These are phyloP conservation scores for Cotoneaster glaucophyllus DNA, from an alignment of 306 rosid species.

Conservation along the genomic window DNA sequence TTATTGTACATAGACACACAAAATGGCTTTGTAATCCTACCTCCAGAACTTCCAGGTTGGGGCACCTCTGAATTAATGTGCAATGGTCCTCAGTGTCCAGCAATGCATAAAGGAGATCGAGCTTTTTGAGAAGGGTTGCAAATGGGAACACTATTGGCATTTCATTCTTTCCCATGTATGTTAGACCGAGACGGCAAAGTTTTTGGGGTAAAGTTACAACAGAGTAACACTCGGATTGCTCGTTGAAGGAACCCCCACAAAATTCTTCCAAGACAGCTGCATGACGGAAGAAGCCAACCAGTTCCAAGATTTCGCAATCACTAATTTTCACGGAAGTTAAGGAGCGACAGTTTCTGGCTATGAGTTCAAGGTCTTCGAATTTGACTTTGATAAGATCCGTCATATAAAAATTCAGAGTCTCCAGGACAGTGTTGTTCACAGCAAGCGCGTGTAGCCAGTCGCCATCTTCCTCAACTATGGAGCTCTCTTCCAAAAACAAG, in stretches of 20 bases:
- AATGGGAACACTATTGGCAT: conserved; percentile 71
- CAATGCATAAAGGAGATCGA: conserved; percentile 85
- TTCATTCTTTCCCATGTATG: conserved; percentile 71
- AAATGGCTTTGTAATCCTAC: conserved; percentile 26
- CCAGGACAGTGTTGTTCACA: conserved; percentile 70
- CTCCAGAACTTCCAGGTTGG: conserved; percentile 87
- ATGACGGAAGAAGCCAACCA: conserved; percentile 57
- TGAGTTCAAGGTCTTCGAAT: conserved; percentile 75
- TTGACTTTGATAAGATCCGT: conserved; percentile 52
- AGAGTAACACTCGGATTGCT: conserved; percentile 44
- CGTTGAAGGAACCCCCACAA: conserved; percentile 77
- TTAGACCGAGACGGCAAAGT: conserved; percentile 62
- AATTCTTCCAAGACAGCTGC: conserved; percentile 71
- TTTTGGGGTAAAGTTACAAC: conserved; percentile 53
- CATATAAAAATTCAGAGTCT: conserved; percentile 75
- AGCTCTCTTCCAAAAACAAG: conserved; percentile 82
- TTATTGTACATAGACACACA: not conserved
- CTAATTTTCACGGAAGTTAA: conserved; percentile 67
- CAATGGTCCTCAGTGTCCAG: conserved; percentile 93
- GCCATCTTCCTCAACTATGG: conserved; percentile 58
- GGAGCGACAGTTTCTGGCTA: conserved; percentile 74
- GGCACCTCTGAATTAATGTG: conserved; percentile 69
- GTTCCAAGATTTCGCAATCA: conserved; percentile 65
- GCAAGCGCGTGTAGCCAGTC: conserved; percentile 90
- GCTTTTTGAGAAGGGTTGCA: conserved; percentile 52